Conservation (phyloP, 345 rosid genomes). For the Pseudoturritis turrita region DNA sequence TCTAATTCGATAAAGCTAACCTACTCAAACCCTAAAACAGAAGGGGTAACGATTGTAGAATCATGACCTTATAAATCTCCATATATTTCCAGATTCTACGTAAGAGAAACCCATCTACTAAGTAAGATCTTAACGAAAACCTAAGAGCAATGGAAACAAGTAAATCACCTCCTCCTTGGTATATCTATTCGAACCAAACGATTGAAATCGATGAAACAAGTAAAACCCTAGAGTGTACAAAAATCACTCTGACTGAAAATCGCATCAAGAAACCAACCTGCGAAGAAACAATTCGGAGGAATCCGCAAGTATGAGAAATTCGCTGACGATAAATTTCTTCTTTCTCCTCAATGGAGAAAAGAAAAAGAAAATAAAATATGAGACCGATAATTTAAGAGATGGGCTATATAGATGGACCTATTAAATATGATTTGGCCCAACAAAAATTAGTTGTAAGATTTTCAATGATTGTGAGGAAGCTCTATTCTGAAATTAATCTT, state of each 20-base stretch:
- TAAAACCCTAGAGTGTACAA: background rate
- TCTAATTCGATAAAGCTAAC: background rate
- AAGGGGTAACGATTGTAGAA: background rate
- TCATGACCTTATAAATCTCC: background rate
- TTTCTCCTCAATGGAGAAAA: background rate
- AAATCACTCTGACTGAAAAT: background rate
- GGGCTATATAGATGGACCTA: background rate
- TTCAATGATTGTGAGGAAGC: too few relatives aligned
- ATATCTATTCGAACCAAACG: background rate
- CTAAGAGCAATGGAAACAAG: background rate
- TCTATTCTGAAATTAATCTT: too few relatives aligned
- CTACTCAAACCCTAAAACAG: constrained; percentile 17
- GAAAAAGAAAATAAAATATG: background rate
- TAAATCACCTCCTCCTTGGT: background rate
- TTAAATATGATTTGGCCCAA: background rate
- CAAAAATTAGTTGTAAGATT: too few relatives aligned
- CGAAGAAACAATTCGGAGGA: background rate
- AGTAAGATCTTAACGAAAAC: background rate
- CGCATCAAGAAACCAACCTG: background rate
- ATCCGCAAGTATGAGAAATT: background rate
- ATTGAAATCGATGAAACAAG: background rate
- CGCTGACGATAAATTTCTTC: background rate
- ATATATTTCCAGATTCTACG: background rate
- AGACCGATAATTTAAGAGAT: background rate
- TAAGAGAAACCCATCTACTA: background rate